phyloP scores from a whole-genome alignment of 2,329 filamentous ascomycete species.

The Cryphonectria carpinicola region DNA sequence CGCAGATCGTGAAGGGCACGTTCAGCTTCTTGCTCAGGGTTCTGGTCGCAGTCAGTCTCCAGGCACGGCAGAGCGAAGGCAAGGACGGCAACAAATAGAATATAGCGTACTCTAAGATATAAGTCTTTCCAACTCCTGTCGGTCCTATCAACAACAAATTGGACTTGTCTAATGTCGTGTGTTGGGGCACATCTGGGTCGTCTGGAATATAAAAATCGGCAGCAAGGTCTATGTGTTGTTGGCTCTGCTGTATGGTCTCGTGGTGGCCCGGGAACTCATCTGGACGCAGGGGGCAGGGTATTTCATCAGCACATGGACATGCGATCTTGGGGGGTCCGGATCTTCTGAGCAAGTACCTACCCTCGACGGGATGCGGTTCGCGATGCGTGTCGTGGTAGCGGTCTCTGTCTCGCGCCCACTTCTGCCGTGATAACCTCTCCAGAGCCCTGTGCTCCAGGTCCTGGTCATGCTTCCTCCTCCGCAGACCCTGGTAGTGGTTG shows the following conservation, averaged over 20 bases:
- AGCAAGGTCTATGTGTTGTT: conserved; percentile 35
- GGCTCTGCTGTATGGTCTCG: conserved; percentile 50
- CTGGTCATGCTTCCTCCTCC: conserved; percentile 78
- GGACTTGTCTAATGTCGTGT: conserved; percentile 88
- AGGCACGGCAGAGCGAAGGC: neutral
- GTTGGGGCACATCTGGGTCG: conserved; percentile 46
- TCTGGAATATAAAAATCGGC: conserved; percentile 54
- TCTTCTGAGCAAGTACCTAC: conserved; percentile 49
- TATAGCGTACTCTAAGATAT: conserved; percentile 72
- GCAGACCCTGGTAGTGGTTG: conserved; percentile 92
- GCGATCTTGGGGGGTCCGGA: conserved; percentile 31
- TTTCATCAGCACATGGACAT: conserved; percentile 41
- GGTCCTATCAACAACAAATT: conserved; percentile 91
- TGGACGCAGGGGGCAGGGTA: conserved; percentile 37
- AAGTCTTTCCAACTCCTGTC: conserved; percentile 93
- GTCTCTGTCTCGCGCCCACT: conserved; percentile 70
- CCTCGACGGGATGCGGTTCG: conserved; percentile 77
- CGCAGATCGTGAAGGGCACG: conserved; percentile 92
- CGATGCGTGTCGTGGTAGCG: conserved; percentile 52
- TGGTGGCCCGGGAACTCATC: conserved; percentile 60
- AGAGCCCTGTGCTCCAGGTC: conserved; percentile 59
- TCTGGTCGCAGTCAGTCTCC: conserved; percentile 48
- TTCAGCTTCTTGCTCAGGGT: conserved; percentile 92
- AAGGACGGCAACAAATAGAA: neutral
- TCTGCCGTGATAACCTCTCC: conserved; percentile 72